Evolutionary conservation across 805 yeast species (phyloP).

Genomic region (Metahyphopichia silvanorum): DNA sequence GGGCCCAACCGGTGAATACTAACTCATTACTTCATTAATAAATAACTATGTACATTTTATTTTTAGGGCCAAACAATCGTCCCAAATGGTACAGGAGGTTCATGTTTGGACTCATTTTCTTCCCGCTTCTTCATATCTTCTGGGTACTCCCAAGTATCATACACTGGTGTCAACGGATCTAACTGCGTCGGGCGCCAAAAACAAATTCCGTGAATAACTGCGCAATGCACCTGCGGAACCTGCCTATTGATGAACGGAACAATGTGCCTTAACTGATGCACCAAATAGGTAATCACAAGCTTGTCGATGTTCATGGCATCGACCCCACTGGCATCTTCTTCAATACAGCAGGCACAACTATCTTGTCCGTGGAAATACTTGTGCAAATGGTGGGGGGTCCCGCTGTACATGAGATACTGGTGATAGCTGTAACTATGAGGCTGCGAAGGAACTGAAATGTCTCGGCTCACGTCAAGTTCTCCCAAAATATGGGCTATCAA

Average conservation of each 20-base stretch:
- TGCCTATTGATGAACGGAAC: slow-evolving; percentile 20
- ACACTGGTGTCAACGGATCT: slow-evolving; percentile 19
- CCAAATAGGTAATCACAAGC: slow-evolving; percentile 29
- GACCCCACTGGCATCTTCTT: slow-evolving; percentile 21
- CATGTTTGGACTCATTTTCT: no score
- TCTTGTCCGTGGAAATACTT: slow-evolving; percentile 20
- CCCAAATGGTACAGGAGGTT: no score
- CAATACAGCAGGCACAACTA: slow-evolving; percentile 19
- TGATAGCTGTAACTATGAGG: slow-evolving; percentile 18
- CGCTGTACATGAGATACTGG: slow-evolving; percentile 31
- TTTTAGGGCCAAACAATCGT: no score
- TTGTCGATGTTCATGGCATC: slow-evolving; percentile 23
- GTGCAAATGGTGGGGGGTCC: slow-evolving; percentile 33
- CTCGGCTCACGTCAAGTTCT: slow-evolving; percentile 33
- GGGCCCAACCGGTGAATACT: no score
- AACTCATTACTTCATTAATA: no score
- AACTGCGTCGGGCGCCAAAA: slow-evolving; percentile 14
- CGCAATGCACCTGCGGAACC: slow-evolving; percentile 21
- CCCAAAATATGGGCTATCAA: slow-evolving; percentile 31
- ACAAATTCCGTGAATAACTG: slow-evolving; percentile 35
- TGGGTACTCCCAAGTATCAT: slow-evolving; percentile 26
- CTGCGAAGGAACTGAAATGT: slow-evolving; percentile 32
- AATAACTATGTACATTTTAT: no score
- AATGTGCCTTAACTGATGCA: slow-evolving; percentile 34
- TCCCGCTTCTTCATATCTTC: no score